Evolutionary conservation across 2,329 filamentous ascomycete species (phyloP).

Genomic region (Hypoxylon sp.): DNA sequence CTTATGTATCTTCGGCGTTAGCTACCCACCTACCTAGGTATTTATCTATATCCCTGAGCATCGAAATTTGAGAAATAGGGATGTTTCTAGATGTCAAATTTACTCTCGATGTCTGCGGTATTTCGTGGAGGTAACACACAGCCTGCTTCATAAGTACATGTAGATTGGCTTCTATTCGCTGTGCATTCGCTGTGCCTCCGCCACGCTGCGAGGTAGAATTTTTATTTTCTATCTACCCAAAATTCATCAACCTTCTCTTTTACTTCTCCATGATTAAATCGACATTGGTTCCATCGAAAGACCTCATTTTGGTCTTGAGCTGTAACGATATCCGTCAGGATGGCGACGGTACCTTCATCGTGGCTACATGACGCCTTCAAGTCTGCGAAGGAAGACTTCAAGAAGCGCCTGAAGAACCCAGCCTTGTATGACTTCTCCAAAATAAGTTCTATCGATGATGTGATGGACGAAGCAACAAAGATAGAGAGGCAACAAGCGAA

Average conservation of each 20-base stretch:
- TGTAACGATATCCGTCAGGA: neutral
- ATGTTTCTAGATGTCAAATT: neutral
- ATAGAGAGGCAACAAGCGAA: conserved; percentile 19
- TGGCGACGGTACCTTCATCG: conserved; percentile 8
- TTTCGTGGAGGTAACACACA: conserved; percentile 5
- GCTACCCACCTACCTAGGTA: too few species aligned
- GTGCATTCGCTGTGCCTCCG: conserved; percentile 1
- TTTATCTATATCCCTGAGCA: too few species aligned
- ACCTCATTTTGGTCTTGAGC: neutral
- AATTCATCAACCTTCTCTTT: neutral
- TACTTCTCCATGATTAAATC: neutral
- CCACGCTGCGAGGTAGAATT: conserved; percentile 5
- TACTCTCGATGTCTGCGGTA: neutral
- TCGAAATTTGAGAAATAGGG: neutral
- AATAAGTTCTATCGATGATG: conserved; percentile 18
- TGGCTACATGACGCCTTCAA: conserved; percentile 25
- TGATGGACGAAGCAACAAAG: conserved; percentile 14
- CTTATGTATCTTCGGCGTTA: too few species aligned
- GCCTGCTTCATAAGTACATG: conserved; percentile 2
- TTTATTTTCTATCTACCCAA: neutral
- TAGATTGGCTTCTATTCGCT: too few species aligned
- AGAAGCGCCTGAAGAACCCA: conserved; percentile 18
- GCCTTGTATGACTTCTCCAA: conserved; percentile 24
- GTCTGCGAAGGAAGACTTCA: conserved; percentile 27
- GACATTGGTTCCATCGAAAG: neutral